Conservation (phyloP, 176 grass and related monocot species). For the Chloris gayana region DNA sequence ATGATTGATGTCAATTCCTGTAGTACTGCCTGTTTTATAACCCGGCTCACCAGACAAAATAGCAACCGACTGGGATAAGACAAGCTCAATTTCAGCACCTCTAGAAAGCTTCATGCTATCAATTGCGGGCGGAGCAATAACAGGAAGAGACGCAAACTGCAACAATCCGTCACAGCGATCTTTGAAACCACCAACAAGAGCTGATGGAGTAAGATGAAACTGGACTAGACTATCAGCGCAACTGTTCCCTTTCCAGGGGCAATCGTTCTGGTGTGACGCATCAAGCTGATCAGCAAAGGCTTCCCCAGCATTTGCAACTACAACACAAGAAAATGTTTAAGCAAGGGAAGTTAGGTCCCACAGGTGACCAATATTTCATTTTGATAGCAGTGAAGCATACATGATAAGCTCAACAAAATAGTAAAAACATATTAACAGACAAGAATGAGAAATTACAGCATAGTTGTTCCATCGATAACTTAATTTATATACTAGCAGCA, state of each 20-base stretch:
- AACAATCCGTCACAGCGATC: conserved; percentile 86
- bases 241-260: conserved; percentile 90
- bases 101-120: conserved; percentile 84
- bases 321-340: conserved; percentile 37
- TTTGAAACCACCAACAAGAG: conserved; percentile 93
- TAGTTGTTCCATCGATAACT: conserved; percentile 9
- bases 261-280: conserved; percentile 64
- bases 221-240: conserved; percentile 91
- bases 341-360: conserved; percentile 38
- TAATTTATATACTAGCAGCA: conserved; percentile 6
- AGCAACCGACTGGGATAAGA: conserved; percentile 66
- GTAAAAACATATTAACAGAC: conserved; percentile 18
- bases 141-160: conserved; percentile 81
- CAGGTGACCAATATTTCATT: conserved; percentile 13
- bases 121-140: conserved; percentile 73
- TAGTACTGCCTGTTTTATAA: conserved; percentile 53
- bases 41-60: conserved; percentile 77
- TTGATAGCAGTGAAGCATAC: background rate
- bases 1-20: conserved; percentile 60
- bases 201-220: conserved; percentile 72
- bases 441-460: conserved; percentile 10
- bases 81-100: conserved; percentile 60
- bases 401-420: conserved; percentile 27
- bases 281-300: conserved; percentile 77
- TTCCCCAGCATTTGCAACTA: conserved; percentile 71